Evolutionary conservation across 495 filamentous ascomycete genomes (phyloP), one percentile per base, ranked within the genome.

Genomic region (Annulohypoxylon bovei): DNA sequence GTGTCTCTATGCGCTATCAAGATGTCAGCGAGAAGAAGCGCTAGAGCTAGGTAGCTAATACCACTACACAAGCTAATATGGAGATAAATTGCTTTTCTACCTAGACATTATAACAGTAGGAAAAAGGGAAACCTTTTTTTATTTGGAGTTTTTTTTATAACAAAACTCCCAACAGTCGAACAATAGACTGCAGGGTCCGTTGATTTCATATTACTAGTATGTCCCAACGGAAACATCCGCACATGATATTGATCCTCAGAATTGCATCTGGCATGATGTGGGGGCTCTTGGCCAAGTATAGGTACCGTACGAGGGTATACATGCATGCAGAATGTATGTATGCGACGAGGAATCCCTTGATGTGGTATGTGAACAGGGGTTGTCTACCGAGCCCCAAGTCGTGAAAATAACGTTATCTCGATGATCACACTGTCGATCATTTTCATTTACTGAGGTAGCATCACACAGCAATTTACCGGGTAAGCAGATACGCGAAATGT

Each of bases 241-340:
- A 14, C n/a, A 11, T 6, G 16, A 47, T n/a, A 67, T 63, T 63
- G 58, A 58, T 32, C 28, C 33, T 55, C 22, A 8, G 6, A 12
- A 32, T 25, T 40, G 20, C 18, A 52, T 22, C 40, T 35, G 58
- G 63, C 44, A 44, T 52, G 37, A 44, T 1, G 47, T 72, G 52
- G 58, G 64, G 64, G 63, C 39, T 4, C n/a, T 40, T n/a, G n/a
- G n/a, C n/a, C n/a, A 6, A n/a, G 37, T 12, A 40, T 40, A 42
- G 16, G 37, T 52, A 44, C 44, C 39, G 46, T 56, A 32, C 69
- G 37, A 64, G 69, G 69, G 63, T 60, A 56, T 67, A 72, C 63
- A 58, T 63, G 62, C 68, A 71, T 67, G 62, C 52, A 67, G 28
- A 12, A 70, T 67, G 53, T n/a, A 70, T 67, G 53, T 54, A 67